A percentile compares a stretch with the other conserved stretches of the same genome.
phyloP scores from a whole-genome alignment of 148 eudicot species.

The Chenopodium suecicum region DNA sequence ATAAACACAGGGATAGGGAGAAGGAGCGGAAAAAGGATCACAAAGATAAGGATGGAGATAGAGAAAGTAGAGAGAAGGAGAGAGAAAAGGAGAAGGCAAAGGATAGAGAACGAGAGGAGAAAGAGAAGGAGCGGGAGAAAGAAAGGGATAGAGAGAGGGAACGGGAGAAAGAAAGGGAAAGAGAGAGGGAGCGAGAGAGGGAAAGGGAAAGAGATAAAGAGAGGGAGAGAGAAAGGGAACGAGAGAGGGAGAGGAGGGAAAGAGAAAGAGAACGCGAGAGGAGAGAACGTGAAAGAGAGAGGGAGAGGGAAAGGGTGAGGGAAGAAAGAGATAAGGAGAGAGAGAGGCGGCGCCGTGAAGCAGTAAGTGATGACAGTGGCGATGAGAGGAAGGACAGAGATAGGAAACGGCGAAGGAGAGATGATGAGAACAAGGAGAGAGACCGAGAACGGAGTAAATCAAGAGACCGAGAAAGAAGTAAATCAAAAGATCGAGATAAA shows the following conservation, averaged over 20 bases:
- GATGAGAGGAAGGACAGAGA: constrained; percentile 11
- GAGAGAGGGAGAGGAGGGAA: constrained; percentile 24
- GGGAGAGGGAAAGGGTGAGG: constrained; percentile 7
- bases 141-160: constrained; percentile 24
- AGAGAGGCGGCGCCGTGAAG: not conserved
- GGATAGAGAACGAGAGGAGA: constrained; percentile 19
- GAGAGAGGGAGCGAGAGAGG: constrained; percentile 20
- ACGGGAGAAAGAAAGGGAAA: constrained; percentile 12
- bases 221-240: constrained; percentile 19
- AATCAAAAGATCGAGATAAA: constrained; percentile 43
- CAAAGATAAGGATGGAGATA: constrained; percentile 20
- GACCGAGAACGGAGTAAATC: constrained; percentile 36
- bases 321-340: constrained; percentile 25
- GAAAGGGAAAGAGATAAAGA: constrained; percentile 21
- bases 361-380: not conserved
- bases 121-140: constrained; percentile 23
- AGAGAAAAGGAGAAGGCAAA: constrained; percentile 21
- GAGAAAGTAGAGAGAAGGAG: constrained; percentile 16
- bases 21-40: constrained; percentile 27
- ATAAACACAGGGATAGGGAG: constrained; percentile 29
- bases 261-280: constrained; percentile 27
- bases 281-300: constrained; percentile 29
- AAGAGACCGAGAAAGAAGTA: constrained; percentile 34
- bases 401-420: constrained; percentile 23
- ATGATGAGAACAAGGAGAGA: constrained; percentile 27